Evolutionary conservation across 2,329 filamentous ascomycete genomes (phyloP), one percentile per base, ranked within the genome.

Genomic region (Nakataea oryzae): DNA sequence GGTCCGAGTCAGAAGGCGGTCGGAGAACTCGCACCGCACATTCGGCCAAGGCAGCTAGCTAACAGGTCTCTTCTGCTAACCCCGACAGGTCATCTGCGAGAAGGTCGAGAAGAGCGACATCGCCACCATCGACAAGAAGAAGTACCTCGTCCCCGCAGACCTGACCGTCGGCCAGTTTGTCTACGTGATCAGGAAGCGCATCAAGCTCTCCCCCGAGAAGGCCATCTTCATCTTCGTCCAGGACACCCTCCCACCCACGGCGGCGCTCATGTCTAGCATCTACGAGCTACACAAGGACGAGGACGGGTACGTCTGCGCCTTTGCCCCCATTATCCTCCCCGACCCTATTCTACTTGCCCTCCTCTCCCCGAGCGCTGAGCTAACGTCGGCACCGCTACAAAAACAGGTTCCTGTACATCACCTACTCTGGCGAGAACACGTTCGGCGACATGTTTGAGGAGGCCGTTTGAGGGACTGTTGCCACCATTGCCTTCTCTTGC

Each of bases 161-260:
- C 86, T 99, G 74, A 99, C 95, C 66, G 95, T 99, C 66, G 95
- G 95, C 71, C 95, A 99, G 87, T 75, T 99, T 75, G 95, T 99
- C 80, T 99, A 99, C 79, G 95, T 99, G 67, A 99, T 99, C 79
- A 92, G 95, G 76, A 99, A 99, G 86, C 90, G 95, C 74, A 99
- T 99, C 81, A 99, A 99, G 91, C 86, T 99, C 69, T 96, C 92
- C 62, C 95, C 95, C 34, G 95, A 99, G 83, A 99, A 99, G 86
- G 95, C 95, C 75, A 99, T 99, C 81, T 99, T 99, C 85, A 97
- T 99, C 84, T 99, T 97, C 79, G 95, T 99, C 73, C 93, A 97
- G 75, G 95, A 97, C 80, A 93, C 97, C 60, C 85, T 99, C 62
- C 95, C 95, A 60, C 95, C 95, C 3, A 97, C 95, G 11, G 95